phyloP scores from a whole-genome alignment of 2,329 filamentous ascomycete species.

The Arthroderma sp. region DNA sequence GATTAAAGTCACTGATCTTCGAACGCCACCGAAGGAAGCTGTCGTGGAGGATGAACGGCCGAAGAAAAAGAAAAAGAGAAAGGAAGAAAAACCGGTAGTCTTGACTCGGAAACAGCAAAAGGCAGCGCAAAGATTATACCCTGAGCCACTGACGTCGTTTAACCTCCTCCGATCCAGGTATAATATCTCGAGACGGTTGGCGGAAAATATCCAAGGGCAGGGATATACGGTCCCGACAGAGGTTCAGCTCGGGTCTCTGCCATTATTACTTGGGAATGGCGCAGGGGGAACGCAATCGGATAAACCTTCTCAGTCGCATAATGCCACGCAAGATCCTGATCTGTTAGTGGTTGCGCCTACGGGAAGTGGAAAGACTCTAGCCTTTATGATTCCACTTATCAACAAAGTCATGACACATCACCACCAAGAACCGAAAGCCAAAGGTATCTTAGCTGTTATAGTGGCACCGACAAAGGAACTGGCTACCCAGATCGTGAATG shows the following conservation, averaged over 20 bases:
- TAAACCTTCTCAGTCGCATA: conserved; percentile 5
- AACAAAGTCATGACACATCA: conserved; percentile 52
- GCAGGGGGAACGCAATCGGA: conserved; percentile 19
- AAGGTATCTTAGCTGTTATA: conserved; percentile 55
- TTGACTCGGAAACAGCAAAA: conserved; percentile 38
- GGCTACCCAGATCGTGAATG: conserved; percentile 65
- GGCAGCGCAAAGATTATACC: conserved; percentile 49
- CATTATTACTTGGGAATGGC: conserved; percentile 53
- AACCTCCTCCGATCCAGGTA: conserved; percentile 56
- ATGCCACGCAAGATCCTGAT: conserved; percentile 42
- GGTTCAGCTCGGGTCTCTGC: conserved; percentile 77
- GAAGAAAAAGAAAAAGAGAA: conserved; percentile 41
- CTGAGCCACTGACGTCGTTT: conserved; percentile 69
- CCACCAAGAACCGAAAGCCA: conserved; percentile 37
- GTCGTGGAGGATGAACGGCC: conserved; percentile 25
- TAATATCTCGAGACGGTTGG: conserved; percentile 58
- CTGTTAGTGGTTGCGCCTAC: conserved; percentile 84
- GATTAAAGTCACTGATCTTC: conserved; percentile 70
- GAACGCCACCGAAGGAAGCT: conserved; percentile 14
- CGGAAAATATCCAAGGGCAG: conserved; percentile 68
- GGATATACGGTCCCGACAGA: conserved; percentile 83
- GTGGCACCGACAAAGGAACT: conserved; percentile 71
- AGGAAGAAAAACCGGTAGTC: conserved; percentile 22
- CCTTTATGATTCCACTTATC: conserved; percentile 78
- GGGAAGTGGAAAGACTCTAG: conserved; percentile 90